phyloP scores from a whole-genome alignment of 371 early-diverging fungal species.

The Mucor indicus region DNA sequence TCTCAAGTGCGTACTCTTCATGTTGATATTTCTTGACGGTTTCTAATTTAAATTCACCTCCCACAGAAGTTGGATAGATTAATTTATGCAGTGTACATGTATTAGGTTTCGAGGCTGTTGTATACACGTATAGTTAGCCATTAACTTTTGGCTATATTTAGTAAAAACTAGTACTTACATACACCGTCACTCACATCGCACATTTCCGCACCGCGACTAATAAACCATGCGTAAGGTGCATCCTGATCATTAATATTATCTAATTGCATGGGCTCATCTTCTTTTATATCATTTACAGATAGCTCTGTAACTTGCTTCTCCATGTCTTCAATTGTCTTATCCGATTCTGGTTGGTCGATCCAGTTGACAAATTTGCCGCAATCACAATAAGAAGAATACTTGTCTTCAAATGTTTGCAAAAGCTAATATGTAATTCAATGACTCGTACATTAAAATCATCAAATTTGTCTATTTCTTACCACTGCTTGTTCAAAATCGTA shows the following conservation, averaged over 20 bases:
- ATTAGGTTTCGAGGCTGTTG: constrained; percentile 82
- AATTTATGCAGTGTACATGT: constrained; percentile 78
- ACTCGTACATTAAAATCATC: background rate
- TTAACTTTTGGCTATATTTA: background rate
- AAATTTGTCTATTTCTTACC: constrained; percentile 31
- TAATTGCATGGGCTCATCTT: constrained; percentile 10
- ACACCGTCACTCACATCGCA: constrained; percentile 81
- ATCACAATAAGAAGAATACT: constrained; percentile 89
- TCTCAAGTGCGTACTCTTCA: constrained; percentile 54
- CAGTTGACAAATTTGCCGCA: constrained; percentile 80
- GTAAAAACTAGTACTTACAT: constrained; percentile 42
- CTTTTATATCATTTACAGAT: constrained; percentile 7
- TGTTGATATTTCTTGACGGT: constrained; percentile 70
- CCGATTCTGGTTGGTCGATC: constrained; percentile 43
- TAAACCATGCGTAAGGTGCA: constrained; percentile 64
- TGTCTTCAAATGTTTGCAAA: constrained; percentile 75
- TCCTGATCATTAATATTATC: background rate
- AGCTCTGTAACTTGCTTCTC: constrained; percentile 4
- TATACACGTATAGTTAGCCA: background rate
- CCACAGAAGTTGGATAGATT: constrained; percentile 67
- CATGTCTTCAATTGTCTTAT: background rate
- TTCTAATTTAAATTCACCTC: constrained; percentile 68
- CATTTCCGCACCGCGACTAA: constrained; percentile 86
- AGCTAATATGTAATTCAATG: constrained; percentile 27
- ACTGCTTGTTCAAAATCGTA: constrained; percentile 84